Evolutionary conservation across 495 filamentous ascomycete species (phyloP).

Genomic region (Trichoderma erinaceum): DNA sequence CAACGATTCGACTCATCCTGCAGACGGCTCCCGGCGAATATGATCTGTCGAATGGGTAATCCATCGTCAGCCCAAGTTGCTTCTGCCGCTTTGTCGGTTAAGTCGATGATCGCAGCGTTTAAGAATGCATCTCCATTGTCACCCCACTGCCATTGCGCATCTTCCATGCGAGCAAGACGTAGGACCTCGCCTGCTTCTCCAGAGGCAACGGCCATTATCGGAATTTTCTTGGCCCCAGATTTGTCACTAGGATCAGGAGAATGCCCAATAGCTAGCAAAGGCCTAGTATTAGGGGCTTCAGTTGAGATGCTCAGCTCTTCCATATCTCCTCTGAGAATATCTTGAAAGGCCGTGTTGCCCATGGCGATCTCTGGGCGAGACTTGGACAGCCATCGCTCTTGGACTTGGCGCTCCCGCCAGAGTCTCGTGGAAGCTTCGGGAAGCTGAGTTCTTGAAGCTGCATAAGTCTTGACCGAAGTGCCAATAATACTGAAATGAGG

Average conservation of each 20-base stretch:
- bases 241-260: constrained; percentile 1
- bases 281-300: not conserved
- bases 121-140: not conserved
- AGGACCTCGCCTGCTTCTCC: constrained; percentile 14
- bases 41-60: constrained; percentile 16
- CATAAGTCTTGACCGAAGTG: not conserved
- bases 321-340: constrained; percentile 6
- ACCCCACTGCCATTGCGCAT: constrained; percentile 7
- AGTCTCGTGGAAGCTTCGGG: not conserved
- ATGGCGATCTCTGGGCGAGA: constrained; percentile 11
- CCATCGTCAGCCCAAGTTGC: constrained; percentile 13
- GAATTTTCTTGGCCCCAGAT: not conserved
- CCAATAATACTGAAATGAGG: constrained; percentile 13
- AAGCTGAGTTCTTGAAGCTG: constrained; percentile 5
- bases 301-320: not conserved
- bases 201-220: constrained; percentile 9
- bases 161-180: constrained; percentile 1
- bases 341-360: not conserved
- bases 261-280: constrained; percentile 11
- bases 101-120: constrained; percentile 12
- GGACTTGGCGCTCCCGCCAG: constrained; percentile 2
- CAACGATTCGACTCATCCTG: not conserved
- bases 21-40: not conserved
- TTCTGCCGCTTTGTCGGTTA: not conserved
- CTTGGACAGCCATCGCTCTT: constrained; percentile 16